Percentiles rank a stretch among this genome's conserved stretches.
These are phyloP conservation scores for Ogataea pini DNA, from an alignment of 805 yeast genomes.

Conservation along the genomic window DNA sequence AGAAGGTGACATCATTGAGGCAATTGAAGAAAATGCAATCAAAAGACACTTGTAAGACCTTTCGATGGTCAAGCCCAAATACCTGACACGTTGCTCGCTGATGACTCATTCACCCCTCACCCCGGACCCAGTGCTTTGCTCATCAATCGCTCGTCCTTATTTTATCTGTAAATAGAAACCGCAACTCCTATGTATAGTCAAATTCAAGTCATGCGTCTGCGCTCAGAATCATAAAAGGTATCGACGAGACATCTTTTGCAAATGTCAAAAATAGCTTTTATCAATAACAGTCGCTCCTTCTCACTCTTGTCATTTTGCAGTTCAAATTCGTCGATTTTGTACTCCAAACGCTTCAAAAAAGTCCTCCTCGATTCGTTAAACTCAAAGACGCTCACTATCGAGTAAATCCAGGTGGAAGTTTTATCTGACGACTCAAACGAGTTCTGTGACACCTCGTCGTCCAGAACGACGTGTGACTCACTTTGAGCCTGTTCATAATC, in stretches of 20 bases:
- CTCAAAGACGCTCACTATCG: slow-evolving; percentile 16
- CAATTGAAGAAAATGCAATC: slow-evolving; percentile 63
- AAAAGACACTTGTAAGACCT: slow-evolving; percentile 52
- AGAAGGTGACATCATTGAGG: slow-evolving; percentile 75
- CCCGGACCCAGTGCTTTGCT: too few relatives aligned
- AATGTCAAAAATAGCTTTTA: slow-evolving; percentile 3
- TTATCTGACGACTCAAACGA: neutral
- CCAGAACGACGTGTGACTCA: slow-evolving; percentile 2
- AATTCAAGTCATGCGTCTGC: slow-evolving; percentile 9
- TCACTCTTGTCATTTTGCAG: too few relatives aligned
- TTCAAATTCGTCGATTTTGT: slow-evolving; percentile 4
- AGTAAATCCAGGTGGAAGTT: slow-evolving; percentile 17
- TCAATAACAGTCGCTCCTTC: neutral
- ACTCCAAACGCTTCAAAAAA: slow-evolving; percentile 14
- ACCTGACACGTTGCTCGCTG: too few relatives aligned
- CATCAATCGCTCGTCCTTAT: neutral
- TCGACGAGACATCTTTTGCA: slow-evolving; percentile 8
- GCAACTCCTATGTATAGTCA: slow-evolving; percentile 6
- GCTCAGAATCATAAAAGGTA: slow-evolving; percentile 20
- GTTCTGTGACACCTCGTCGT: neutral
- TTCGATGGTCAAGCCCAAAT: too few relatives aligned
- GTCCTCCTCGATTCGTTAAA: slow-evolving; percentile 29
- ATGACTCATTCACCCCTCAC: too few relatives aligned
- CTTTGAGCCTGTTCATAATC: slow-evolving; percentile 7
- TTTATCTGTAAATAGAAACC: slow-evolving; percentile 14